These are phyloP conservation scores for Phaeodactylum tricornutum DNA, from an alignment of 108 stramenopile species.

Conservation along the genomic window DNA sequence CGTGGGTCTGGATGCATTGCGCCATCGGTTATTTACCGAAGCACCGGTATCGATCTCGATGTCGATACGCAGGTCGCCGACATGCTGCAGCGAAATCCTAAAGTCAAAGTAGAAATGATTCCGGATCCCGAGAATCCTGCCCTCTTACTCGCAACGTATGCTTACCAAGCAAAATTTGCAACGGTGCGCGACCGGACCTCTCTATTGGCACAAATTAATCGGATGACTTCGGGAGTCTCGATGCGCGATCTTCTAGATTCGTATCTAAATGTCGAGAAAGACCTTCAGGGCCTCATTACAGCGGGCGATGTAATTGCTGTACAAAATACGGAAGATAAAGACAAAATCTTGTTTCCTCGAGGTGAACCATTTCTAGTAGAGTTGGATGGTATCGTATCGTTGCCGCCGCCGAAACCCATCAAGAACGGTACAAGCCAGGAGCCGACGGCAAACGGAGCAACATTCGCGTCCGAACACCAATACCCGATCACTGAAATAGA, in stretches of 20 bases:
- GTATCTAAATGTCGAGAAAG: slow-evolving; percentile 66
- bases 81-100: slow-evolving; percentile 57
- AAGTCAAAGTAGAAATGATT: slow-evolving; percentile 58
- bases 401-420: slow-evolving; percentile 4
- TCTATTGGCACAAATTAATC: slow-evolving; percentile 72
- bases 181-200: slow-evolving; percentile 44
- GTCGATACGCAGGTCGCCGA: slow-evolving; percentile 39
- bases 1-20: slow-evolving; percentile 64
- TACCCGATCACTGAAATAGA: no score
- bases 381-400: slow-evolving; percentile 59
- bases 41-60: slow-evolving; percentile 63
- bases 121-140: slow-evolving; percentile 83
- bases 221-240: slow-evolving; percentile 58
- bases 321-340: slow-evolving; percentile 61
- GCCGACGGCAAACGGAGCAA: no score
- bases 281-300: slow-evolving; percentile 47
- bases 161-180: slow-evolving; percentile 70
- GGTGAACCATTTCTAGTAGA: slow-evolving; percentile 77
- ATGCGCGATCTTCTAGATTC: slow-evolving; percentile 54
- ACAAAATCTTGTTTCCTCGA: slow-evolving; percentile 64
- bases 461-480: no score
- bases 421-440: background rate
- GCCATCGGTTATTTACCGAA: slow-evolving; percentile 55
- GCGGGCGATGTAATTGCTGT: slow-evolving; percentile 72
- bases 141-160: slow-evolving; percentile 47